phyloP scores from a whole-genome alignment of 1,139 yeast genomes.

The Magnusiomyces paraingens region DNA sequence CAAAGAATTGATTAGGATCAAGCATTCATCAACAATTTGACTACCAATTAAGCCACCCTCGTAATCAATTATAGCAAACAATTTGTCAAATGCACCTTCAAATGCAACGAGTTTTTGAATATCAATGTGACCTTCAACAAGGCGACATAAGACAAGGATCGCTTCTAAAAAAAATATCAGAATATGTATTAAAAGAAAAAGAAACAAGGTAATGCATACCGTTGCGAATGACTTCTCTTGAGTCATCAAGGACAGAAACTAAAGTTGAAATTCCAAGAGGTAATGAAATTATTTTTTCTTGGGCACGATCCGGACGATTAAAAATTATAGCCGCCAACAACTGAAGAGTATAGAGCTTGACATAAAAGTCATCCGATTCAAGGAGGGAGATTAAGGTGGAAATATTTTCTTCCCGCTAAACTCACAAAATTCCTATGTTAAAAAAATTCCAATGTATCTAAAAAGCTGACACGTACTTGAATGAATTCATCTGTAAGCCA shows the following conservation, averaged over 20 bases:
- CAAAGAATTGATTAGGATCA: conserved; percentile 65
- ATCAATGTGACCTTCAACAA: conserved; percentile 76
- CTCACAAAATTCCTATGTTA: no score
- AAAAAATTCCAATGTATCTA: neutral
- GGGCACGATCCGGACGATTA: conserved; percentile 66
- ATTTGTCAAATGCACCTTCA: conserved; percentile 80
- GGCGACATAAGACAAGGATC: conserved; percentile 70
- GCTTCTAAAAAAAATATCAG: conserved; percentile 38
- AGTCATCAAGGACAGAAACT: conserved; percentile 62
- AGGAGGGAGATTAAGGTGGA: conserved; percentile 51
- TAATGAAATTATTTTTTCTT: conserved; percentile 62
- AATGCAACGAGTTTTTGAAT: conserved; percentile 92
- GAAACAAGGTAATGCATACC: conserved; percentile 17
- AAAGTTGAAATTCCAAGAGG: conserved; percentile 79
- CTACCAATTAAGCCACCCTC: conserved; percentile 93
- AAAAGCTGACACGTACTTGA: conserved; percentile 36
- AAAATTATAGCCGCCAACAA: conserved; percentile 76
- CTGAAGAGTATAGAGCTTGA: conserved; percentile 74
- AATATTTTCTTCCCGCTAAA: conserved; percentile 44
- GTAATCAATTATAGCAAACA: conserved; percentile 68
- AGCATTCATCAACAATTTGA: conserved; percentile 83
- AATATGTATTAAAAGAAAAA: conserved; percentile 7
- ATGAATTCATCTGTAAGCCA: conserved; percentile 96
- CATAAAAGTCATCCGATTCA: conserved; percentile 60
- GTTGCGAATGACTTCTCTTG: conserved; percentile 83